Percentiles rank a stretch among this genome's conserved stretches.
Conservation (phyloP, 352 stramenopile species). For the Globisporangium lucens region DNA sequence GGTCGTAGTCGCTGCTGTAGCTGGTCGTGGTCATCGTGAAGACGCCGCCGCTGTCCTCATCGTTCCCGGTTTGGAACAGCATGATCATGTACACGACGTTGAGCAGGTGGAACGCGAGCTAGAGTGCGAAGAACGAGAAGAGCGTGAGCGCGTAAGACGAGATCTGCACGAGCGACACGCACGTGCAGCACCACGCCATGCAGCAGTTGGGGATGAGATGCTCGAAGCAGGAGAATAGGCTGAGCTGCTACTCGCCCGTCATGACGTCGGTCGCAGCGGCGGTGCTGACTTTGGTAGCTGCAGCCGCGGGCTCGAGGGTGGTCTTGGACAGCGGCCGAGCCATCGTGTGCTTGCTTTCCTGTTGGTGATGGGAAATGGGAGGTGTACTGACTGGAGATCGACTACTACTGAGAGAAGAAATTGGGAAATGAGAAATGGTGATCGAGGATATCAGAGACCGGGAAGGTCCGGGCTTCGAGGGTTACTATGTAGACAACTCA, state of each 20-base stretch:
- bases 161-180: conserved; percentile 28
- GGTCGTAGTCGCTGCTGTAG: background rate
- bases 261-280: conserved; percentile 8
- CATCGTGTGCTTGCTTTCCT: background rate
- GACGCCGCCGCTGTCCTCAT: background rate
- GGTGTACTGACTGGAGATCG: too few species aligned
- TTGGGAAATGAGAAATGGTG: background rate
- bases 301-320: background rate
- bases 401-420: background rate
- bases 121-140: conserved; percentile 12
- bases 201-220: conserved; percentile 30
- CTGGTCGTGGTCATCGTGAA: background rate
- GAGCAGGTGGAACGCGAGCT: background rate
- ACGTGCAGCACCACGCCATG: conserved; percentile 27
- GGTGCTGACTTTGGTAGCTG: background rate
- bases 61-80: background rate
- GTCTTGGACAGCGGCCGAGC: background rate
- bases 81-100: conserved; percentile 2
- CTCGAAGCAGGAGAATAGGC: conserved; percentile 29
- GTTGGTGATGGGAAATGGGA: background rate
- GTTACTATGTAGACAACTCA: too few species aligned
- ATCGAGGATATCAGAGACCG: too few species aligned
- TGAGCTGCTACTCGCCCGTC: conserved; percentile 23
- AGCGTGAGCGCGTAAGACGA: conserved; percentile 21
- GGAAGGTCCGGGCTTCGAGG: too few species aligned